phyloP scores from a whole-genome alignment of 169 alveolate genomes.

The Cryptosporidium viatorum region DNA sequence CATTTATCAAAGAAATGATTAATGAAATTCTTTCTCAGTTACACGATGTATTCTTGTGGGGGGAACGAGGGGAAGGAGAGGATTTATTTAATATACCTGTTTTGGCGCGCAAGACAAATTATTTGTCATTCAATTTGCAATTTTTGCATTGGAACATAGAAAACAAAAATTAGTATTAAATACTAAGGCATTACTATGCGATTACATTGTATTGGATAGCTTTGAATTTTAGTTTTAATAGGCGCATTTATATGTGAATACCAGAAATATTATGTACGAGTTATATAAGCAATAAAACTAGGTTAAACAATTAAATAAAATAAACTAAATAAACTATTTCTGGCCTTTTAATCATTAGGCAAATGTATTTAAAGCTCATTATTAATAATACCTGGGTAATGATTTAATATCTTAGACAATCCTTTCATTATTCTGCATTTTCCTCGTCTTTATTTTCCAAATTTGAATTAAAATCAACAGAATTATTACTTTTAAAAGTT shows the following conservation, averaged over 20 bases:
- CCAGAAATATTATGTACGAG: neutral
- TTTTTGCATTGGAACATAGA: neutral
- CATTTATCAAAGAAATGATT: neutral
- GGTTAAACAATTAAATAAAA: neutral
- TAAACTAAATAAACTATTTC: neutral
- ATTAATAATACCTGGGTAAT: neutral
- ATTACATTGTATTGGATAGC: neutral
- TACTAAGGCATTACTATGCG: neutral
- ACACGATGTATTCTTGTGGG: conserved; percentile 2
- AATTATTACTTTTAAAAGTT: conserved; percentile 33
- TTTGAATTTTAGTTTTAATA: no score
- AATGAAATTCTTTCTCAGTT: neutral
- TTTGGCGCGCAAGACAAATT: conserved; percentile 36
- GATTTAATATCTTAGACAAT: neutral
- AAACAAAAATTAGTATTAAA: neutral
- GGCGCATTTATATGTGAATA: neutral
- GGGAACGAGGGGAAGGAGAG: neutral
- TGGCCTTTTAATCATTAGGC: neutral
- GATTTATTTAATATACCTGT: neutral
- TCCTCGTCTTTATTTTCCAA: conserved; percentile 11
- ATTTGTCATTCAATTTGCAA: neutral
- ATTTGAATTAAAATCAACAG: neutral
- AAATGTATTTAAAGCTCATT: neutral
- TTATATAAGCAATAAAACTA: neutral
- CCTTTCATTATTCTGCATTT: neutral